A percentile compares a stretch with the other conserved stretches of the same genome.
These are phyloP conservation scores for Cercospora canescens DNA, from an alignment of 2,329 filamentous ascomycete species.

Conservation along the genomic window DNA sequence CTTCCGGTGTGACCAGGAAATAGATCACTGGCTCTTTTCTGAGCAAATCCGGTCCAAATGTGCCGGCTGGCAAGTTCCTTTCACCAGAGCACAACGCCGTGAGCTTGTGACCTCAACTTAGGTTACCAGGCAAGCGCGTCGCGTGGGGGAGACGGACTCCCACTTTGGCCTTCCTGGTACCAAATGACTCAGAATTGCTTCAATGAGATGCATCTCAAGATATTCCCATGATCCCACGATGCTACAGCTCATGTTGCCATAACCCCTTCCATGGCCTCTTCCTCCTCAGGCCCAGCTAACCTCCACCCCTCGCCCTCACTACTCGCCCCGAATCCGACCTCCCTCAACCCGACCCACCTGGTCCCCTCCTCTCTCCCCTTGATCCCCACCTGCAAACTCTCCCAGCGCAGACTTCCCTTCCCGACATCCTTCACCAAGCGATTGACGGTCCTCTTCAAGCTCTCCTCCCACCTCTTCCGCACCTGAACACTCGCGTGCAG, in stretches of 20 bases:
- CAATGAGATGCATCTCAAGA: no score
- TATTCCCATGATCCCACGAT: neutral
- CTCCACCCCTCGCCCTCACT: neutral
- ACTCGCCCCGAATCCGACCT: constrained; percentile 1
- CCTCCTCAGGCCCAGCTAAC: neutral
- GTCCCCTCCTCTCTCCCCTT: constrained; percentile 3
- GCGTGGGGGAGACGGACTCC: neutral
- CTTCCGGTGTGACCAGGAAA: neutral
- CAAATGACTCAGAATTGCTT: neutral
- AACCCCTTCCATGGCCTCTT: neutral
- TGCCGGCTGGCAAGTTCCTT: no score
- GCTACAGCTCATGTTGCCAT: neutral
- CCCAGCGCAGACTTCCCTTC: constrained; percentile 14
- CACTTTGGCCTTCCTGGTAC: neutral
- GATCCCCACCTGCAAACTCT: constrained; percentile 17
- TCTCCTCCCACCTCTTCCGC: constrained; percentile 14
- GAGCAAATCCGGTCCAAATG: no score
- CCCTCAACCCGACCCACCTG: constrained; percentile 11
- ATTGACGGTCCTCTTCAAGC: constrained; percentile 16
- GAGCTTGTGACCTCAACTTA: no score
- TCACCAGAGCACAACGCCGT: no score
- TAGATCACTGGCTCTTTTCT: no score
- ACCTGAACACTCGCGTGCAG: constrained; percentile 5
- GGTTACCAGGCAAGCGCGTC: neutral
- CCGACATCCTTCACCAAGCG: constrained; percentile 15